These are phyloP conservation scores for Dactylella cylindrospora DNA, from an alignment of 2,329 filamentous ascomycete genomes.

Conservation along the genomic window DNA sequence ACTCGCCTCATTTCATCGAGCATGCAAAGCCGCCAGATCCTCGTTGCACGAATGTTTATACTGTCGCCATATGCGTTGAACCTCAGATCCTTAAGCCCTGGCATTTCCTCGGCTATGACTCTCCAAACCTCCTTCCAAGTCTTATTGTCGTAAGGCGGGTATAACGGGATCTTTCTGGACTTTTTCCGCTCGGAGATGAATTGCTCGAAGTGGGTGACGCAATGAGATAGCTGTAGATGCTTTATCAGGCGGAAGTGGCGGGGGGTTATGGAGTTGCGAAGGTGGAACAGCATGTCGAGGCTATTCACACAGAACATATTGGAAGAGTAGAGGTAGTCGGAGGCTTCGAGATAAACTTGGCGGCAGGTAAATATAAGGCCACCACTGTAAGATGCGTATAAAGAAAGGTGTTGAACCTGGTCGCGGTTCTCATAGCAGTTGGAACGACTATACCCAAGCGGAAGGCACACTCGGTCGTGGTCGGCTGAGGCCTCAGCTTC, in stretches of 20 bases:
- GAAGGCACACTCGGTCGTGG: constrained; percentile 20
- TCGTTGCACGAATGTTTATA: constrained; percentile 28
- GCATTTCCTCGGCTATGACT: constrained; percentile 36
- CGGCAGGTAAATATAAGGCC: constrained; percentile 27
- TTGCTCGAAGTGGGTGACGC: constrained; percentile 41
- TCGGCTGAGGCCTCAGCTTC: constrained; percentile 7
- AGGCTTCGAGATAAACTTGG: constrained; percentile 36
- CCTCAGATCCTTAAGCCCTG: constrained; percentile 29
- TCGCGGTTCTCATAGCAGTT: constrained; percentile 30
- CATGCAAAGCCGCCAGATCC: constrained; percentile 41
- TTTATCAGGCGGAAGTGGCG: constrained; percentile 38
- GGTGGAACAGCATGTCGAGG: constrained; percentile 38
- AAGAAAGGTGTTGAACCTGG: constrained; percentile 10
- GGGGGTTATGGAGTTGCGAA: constrained; percentile 35
- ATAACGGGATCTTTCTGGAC: constrained; percentile 36
- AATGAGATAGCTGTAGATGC: constrained; percentile 31
- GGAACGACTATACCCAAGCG: constrained; percentile 9
- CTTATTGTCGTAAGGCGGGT: constrained; percentile 42
- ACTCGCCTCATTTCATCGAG: constrained; percentile 39
- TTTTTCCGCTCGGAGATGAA: constrained; percentile 38
- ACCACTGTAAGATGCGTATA: constrained; percentile 23
- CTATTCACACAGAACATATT: constrained; percentile 43
- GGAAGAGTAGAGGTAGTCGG: constrained; percentile 37
- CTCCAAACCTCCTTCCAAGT: constrained; percentile 43
- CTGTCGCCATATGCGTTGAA: constrained; percentile 34